Evolutionary conservation across 1,284 basidiomycete species (phyloP), one percentile per base, ranked within the genome.

Genomic region (Boletus smithii): DNA sequence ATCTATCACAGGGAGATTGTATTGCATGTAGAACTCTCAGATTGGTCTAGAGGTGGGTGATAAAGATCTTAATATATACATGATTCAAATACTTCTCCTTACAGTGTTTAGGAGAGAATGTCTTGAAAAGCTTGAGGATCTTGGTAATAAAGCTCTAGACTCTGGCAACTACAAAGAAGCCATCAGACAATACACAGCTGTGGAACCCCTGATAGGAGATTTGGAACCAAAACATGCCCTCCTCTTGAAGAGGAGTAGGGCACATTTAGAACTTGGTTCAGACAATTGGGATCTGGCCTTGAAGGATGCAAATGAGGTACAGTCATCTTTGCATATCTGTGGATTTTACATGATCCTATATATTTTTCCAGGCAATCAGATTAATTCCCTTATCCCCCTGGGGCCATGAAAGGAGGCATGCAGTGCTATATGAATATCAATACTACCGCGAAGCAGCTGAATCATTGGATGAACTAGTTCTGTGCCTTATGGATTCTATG

Each of bases 401-500:
- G 46, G 46, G 40, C 6, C 24, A 48, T 7, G 46, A 48, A 32
- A 37, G 30, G 29, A 37, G 13, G 13, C 35, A 48, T 30, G 29
- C 23, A 4, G 46, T 32, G 2, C 17, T 48, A 20, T 38, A 38
- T 29, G 16, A 24, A 14, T 8, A 14, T 8, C 23, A 43, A 3
- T 35, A 27, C 23, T 48, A 48, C 11, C 23, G 16, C 23, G 46
- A 38, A 17, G 46, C 50, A 17, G 49, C 49, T 8, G 38, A 51
- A 20, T 31, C 49, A 10, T 20, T 46, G 16, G 34, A 51, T 29
- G 4, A 52, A 23, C 18, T 51, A 10, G 18, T 47, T 16, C 8
- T 8, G 8, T 31, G 17, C 3, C 27, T 47, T 27, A 7, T 6
- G 14, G 5, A 20, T 33, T 48, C 46, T 16, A 18, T 8, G 9